Conservation (phyloP, 1,284 basidiomycete genomes). For the Tylopilus sp. region DNA sequence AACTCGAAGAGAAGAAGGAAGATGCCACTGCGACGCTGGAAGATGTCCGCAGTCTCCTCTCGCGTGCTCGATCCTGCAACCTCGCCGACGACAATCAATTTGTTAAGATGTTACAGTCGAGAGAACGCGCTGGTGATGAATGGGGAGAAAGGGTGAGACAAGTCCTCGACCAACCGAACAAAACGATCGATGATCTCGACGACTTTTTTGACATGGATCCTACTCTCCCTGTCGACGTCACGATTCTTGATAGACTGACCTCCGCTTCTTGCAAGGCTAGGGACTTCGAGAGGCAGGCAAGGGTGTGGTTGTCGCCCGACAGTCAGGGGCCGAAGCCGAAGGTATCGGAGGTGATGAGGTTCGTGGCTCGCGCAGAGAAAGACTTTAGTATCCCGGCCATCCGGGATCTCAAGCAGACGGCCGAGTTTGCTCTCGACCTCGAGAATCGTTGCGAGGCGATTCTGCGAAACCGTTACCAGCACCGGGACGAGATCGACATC, state of each 20-base stretch:
- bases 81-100: slow-evolving; percentile 60
- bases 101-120: slow-evolving; percentile 54
- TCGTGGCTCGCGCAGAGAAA: slow-evolving; percentile 66
- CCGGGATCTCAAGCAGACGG: slow-evolving; percentile 60
- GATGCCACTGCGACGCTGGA: slow-evolving; percentile 57
- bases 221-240: slow-evolving; percentile 60
- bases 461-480: slow-evolving; percentile 58
- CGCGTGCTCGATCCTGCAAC: slow-evolving; percentile 64
- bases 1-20: slow-evolving; percentile 63
- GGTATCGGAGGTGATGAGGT: slow-evolving; percentile 60
- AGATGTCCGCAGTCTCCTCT: slow-evolving; percentile 64
- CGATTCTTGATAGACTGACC: slow-evolving; percentile 56
- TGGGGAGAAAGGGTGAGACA: slow-evolving; percentile 69
- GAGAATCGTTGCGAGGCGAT: slow-evolving; percentile 71
- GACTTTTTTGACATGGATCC: slow-evolving; percentile 58
- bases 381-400: slow-evolving; percentile 68
- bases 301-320: slow-evolving; percentile 60
- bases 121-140: slow-evolving; percentile 57
- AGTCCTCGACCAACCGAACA: slow-evolving; percentile 59
- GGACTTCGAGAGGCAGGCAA: slow-evolving; percentile 74
- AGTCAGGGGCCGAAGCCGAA: slow-evolving; percentile 51
- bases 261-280: slow-evolving; percentile 60
- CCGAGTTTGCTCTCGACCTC: slow-evolving; percentile 67
- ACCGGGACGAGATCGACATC: slow-evolving; percentile 53
- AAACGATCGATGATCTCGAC: slow-evolving; percentile 70